Base-by-base conservation (phyloP, 352 stramenopile species). In the Phytopythium litorale region DNA sequence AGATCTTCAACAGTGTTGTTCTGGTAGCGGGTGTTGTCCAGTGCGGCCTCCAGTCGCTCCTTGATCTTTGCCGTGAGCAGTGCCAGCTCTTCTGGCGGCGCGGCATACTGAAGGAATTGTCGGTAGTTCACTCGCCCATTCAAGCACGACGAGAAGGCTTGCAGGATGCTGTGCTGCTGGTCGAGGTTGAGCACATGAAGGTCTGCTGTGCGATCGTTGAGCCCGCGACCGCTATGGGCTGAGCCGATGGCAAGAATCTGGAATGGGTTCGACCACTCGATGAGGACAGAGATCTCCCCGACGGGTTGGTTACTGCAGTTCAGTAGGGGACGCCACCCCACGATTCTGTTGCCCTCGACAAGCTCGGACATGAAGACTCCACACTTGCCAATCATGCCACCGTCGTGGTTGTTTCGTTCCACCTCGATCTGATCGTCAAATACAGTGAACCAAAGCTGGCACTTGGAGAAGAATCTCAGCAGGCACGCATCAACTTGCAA, bases 401-500 rank as follows among this genome's bases (percentile, higher is more conserved):
- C 78, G 30, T 79, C 66, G 23, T 77, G 58, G 19, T 52, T 62
- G 33, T 57, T 69, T 12, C 68, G 59, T 18, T 79, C 66, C 6
- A 77, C 32, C 16, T 85, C 74, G 12, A 67, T 63, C 66, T 88
- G 67, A 40, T 96, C 88, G 63, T 96, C 88, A 69, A 97, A 94
- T 0, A 97, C 81, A 11, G 87, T 96, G 28, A 97, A 73, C 74
- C 76, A 82, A 1, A 97, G 69, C 1, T 73, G 68, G 56, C 89
- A 94, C 68, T 93, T 91, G 16, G 70, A 72, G 28, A 97, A 85
- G 65, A 93, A 97, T 4, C 81, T 83, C 52, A 94, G 77, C 45
- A 95, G 65, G 35, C 78, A 87, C 9, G 76, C 73, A 53, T 96
- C 83, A 4, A 97, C 72, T 53, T 88, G 72, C 15, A 96, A 65